These are phyloP conservation scores for Melastoma candidum DNA, from an alignment of 441 rosid genomes.

Conservation along the genomic window DNA sequence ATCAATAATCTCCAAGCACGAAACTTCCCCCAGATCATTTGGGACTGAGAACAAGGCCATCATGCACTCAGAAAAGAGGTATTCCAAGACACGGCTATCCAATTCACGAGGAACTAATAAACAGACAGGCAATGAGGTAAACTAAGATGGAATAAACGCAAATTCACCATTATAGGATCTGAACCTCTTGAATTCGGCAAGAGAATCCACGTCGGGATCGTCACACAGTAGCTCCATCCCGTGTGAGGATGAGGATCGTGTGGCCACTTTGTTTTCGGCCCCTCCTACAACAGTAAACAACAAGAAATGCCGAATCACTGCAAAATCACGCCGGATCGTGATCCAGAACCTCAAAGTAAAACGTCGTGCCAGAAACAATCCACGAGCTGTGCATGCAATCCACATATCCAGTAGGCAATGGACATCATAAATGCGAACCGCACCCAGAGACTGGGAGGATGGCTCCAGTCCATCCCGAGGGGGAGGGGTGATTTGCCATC, in stretches of 20 bases:
- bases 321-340: not conserved
- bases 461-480: conserved; percentile 94
- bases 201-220: conserved; percentile 70
- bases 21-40: too few relatives aligned
- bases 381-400: too few relatives aligned
- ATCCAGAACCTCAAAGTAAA: not conserved
- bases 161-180: conserved; percentile 56
- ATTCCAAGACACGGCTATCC: not conserved
- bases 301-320: not conserved
- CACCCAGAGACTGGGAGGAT: conserved; percentile 83
- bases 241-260: conserved; percentile 42
- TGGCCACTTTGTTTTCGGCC: conserved; percentile 64
- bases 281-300: conserved; percentile 39
- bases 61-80: too few relatives aligned
- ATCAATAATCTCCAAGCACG: too few relatives aligned
- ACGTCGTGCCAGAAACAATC: not conserved
- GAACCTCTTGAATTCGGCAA: conserved; percentile 51
- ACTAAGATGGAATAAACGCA: conserved; percentile 1
- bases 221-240: conserved; percentile 91
- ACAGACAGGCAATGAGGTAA: not conserved
- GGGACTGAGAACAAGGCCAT: too few relatives aligned
- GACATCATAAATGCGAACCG: not conserved
- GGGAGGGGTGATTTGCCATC: conserved; percentile 89
- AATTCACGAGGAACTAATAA: not conserved
- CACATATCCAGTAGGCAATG: too few relatives aligned